Conservation (phyloP, 176 grass and related monocot genomes). For the Triticum urartu region DNA sequence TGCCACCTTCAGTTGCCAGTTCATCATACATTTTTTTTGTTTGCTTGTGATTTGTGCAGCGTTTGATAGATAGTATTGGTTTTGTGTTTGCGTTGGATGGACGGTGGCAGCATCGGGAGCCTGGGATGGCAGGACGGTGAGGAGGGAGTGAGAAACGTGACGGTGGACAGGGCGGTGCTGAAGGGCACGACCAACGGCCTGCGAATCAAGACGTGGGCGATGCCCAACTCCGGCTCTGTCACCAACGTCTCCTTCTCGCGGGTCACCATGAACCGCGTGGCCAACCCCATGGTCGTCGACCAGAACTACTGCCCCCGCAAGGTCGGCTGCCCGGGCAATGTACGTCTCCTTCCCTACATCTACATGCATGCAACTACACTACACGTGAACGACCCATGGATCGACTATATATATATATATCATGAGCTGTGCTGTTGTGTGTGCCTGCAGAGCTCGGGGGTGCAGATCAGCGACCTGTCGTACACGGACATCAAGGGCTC, state of each 20-base stretch:
- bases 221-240: slow-evolving; percentile 40
- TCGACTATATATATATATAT: no score
- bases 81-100: not conserved
- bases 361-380: no score
- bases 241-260: slow-evolving; percentile 26
- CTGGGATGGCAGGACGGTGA: slow-evolving; percentile 34
- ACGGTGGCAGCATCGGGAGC: slow-evolving; percentile 62
- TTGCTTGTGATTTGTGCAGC: not conserved
- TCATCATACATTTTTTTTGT: no score
- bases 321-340: slow-evolving; percentile 45
- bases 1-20: not conserved
- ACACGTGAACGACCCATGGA: no score
- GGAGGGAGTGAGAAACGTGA: slow-evolving; percentile 46
- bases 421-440: not conserved
- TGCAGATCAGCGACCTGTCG: slow-evolving; percentile 55
- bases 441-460: slow-evolving; percentile 40
- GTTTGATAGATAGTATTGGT: not conserved
- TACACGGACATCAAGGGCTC: slow-evolving; percentile 45
- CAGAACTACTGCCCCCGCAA: slow-evolving; percentile 71
- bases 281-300: slow-evolving; percentile 58
- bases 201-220: slow-evolving; percentile 69
- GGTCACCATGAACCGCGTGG: slow-evolving; percentile 41
- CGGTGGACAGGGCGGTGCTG: slow-evolving; percentile 41
- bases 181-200: slow-evolving; percentile 54
- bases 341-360: not conserved